Base-by-base conservation (phyloP, 192 early-diverging fungal genomes). In the Linnemannia elongata region DNA sequence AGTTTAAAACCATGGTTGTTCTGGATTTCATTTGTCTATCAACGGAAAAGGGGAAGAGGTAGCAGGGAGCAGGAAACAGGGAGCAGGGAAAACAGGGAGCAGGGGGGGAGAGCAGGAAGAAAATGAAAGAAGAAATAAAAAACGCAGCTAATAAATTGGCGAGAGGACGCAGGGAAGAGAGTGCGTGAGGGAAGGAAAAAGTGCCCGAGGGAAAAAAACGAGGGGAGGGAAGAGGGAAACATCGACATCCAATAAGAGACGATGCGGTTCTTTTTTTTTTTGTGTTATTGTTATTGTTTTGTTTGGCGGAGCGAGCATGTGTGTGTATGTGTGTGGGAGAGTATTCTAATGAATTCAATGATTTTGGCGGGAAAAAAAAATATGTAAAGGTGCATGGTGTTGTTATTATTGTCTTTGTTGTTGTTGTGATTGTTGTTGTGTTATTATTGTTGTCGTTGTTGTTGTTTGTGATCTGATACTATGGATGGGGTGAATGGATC, bases 341-440 rank as follows among this genome's bases (percentile, higher is more conserved):
- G 60, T 66, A 66, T 33, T 66, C 60, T 66, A 66, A 66, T 66
- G 60, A 66, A 66, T 66, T 66, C 60, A 66, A 66, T 47, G 49
- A 41, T 73, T 79, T 81, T 81, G 79, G 79, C 79, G 79, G 79
- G 79, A 81, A 81, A 71, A 81, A 81, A 69, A 72, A 49, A 10
- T 41, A 69, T 60, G 42, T 17, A 49, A 30, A 78, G 44, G 60
- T 66, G 60, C 60, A 66, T 66, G 60, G 60, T 66, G 60, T 15
- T 27, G 9, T 66, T 13, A 30, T 66, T 27, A 27, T 60, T 60
- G 30, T 27, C 12, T 20, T 52, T 52, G 49, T 20, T 17, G 17
- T 52, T 49, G 49, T 20, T 52, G 22, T 52, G 17, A 18, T 15
- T 52, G 47, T 15, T 39, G 38, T 39, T 39, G 60, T 63, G 60